Evolutionary conservation across 2,329 filamentous ascomycete genomes (phyloP).

Genomic region (Sphaerulina musiva): DNA sequence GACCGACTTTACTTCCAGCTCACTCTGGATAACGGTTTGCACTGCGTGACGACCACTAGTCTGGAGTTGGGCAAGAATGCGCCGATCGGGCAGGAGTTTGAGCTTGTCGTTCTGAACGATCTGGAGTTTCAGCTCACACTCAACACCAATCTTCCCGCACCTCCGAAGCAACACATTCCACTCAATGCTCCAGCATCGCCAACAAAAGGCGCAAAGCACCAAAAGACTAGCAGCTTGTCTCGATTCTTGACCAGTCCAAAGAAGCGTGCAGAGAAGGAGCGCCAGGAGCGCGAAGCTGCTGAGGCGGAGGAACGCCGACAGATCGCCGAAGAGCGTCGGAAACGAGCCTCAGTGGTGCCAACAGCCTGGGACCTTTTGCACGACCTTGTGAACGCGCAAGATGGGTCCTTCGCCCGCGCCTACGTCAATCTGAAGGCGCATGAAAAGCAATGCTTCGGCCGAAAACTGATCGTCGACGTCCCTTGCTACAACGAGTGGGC

Average conservation of each 20-base stretch:
- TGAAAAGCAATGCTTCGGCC: constrained; percentile 78
- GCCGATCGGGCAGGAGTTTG: constrained; percentile 95
- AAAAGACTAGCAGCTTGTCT: constrained; percentile 83
- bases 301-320: constrained; percentile 49
- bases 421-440: constrained; percentile 94
- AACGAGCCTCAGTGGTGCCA: constrained; percentile 57
- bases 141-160: constrained; percentile 77
- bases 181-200: constrained; percentile 47
- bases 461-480: constrained; percentile 79
- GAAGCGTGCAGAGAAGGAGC: constrained; percentile 91
- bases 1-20: constrained; percentile 92
- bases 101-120: constrained; percentile 92
- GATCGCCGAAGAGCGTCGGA: constrained; percentile 39
- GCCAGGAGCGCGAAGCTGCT: constrained; percentile 74
- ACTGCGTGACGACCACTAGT: constrained; percentile 96
- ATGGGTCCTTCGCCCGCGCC: constrained; percentile 88
- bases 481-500: constrained; percentile 99
- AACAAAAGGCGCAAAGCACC: constrained; percentile 56
- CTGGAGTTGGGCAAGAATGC: constrained; percentile 85
- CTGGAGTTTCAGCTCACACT: constrained; percentile 98
- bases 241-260: constrained; percentile 90
- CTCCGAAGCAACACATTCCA: constrained; percentile 36
- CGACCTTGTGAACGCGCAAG: constrained; percentile 72
- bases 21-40: constrained; percentile 94
- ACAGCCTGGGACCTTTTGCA: constrained; percentile 82